Evolutionary conservation across 345 rosid species (phyloP).

Genomic region (Eucalyptus sp.): DNA sequence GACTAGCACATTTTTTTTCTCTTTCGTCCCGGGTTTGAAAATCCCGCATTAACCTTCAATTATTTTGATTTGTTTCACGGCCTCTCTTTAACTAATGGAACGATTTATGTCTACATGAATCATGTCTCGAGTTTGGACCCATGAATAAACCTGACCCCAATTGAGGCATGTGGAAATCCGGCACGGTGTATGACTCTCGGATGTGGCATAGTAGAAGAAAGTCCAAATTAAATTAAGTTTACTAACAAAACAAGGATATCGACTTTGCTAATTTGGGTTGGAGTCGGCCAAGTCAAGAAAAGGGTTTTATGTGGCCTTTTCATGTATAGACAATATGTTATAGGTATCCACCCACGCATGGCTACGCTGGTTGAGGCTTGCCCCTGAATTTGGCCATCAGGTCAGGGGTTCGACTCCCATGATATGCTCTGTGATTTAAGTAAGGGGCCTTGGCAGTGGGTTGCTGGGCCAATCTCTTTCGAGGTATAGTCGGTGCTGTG

Average conservation of each 20-base stretch:
- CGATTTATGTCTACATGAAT: fast-evolving
- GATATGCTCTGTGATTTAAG: too few species aligned
- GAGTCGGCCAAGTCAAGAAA: too few species aligned
- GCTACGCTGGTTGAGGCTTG: too few species aligned
- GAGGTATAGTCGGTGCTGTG: too few species aligned
- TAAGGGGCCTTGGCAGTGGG: too few species aligned
- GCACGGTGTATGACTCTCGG: background rate
- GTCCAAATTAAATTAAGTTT: background rate
- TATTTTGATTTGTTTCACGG: background rate
- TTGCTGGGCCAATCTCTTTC: too few species aligned
- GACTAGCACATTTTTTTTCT: background rate
- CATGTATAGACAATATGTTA: too few species aligned
- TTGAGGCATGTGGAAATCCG: background rate
- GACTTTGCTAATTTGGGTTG: background rate
- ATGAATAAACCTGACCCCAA: background rate
- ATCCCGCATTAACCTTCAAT: background rate
- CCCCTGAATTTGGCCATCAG: too few species aligned
- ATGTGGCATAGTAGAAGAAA: background rate
- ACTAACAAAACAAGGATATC: background rate
- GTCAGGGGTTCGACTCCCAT: too few species aligned
- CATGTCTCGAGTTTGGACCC: background rate
- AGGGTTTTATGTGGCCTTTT: too few species aligned
- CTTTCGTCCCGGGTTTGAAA: background rate
- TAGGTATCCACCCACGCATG: too few species aligned
- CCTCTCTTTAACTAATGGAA: background rate